Percentiles rank a stretch among this genome's conserved stretches.
Conservation (phyloP, 768 basidiomycete genomes). For the Coprinopsis strossmayeri region DNA sequence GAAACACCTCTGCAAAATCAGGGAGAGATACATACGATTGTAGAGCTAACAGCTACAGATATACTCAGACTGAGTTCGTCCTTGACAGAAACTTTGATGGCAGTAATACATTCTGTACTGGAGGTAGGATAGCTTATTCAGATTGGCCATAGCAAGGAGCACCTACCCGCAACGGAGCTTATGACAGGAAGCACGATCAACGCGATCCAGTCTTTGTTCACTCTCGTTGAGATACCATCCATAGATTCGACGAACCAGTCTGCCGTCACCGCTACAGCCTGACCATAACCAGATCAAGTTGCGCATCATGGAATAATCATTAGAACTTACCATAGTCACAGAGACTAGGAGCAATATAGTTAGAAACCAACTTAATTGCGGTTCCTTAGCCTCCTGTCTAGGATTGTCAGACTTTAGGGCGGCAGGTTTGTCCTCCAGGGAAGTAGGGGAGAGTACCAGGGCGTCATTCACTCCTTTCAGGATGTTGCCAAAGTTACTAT, state of each 20-base stretch:
- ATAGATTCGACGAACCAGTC: constrained; percentile 78
- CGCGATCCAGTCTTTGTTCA: constrained; percentile 86
- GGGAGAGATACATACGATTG: constrained; percentile 45
- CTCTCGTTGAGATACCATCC: constrained; percentile 61
- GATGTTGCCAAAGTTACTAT: background rate
- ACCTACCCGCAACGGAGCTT: constrained; percentile 65
- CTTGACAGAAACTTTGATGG: constrained; percentile 83
- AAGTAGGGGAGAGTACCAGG: too few relatives aligned
- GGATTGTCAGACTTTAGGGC: too few relatives aligned
- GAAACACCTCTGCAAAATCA: background rate
- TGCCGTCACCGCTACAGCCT: constrained; percentile 53
- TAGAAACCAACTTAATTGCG: constrained; percentile 52
- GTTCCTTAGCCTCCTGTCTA: too few relatives aligned
- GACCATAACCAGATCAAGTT: constrained; percentile 1
- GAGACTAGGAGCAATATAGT: constrained; percentile 46
- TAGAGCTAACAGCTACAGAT: constrained; percentile 77
- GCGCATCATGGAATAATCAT: background rate
- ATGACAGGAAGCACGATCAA: constrained; percentile 85
- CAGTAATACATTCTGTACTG: constrained; percentile 73
- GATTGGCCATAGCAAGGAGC: background rate
- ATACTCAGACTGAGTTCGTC: constrained; percentile 79
- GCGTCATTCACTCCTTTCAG: background rate
- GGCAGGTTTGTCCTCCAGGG: too few relatives aligned
- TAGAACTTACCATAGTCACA: constrained; percentile 53
- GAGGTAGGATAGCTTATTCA: background rate